Evolutionary conservation across 192 early-diverging fungal species (phyloP), one percentile per base, ranked within the genome.

Genomic region (Gamsiella multidivaricata): DNA sequence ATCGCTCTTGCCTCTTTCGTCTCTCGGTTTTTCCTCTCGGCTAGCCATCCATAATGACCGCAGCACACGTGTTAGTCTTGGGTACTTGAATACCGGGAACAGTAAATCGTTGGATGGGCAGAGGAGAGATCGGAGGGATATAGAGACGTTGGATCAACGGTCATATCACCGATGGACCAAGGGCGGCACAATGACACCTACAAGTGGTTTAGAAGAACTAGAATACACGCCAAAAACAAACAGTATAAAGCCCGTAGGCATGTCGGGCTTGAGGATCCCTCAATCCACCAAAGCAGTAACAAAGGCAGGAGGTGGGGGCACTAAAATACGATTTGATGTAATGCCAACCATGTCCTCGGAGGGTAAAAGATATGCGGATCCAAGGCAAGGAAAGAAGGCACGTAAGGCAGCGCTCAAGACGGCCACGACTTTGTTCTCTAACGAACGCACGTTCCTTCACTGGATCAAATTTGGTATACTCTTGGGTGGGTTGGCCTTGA

Each of bases 381-480:
- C 73, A 0, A 23, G 53, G 6, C 43, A 57, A 26, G 49, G 32
- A n/a, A 69, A 61, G 7, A 65, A 60, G 31, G 18, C 5, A 3
- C 41, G 34, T 7, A 68, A 76, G 29, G 32, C 34, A 26, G 54
- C 34, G 1, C 22, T 53, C 53, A 62, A 58, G 29, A 78, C 43
- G 12, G 65, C 59, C 3, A 41, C 15, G 3, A 51, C 28, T 5
- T 28, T 78, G 32, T 78, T 78, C 43, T 78, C 73, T 8, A 78
- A 78, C 45, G 73, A 78, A 51, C 65, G 73, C 2, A 67, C 65
- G 0, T 78, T 78, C 36, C 49, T 68, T 7, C 73, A 78, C 34
- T 78, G 73, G 73, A 67, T 78, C 52, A 78, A 68, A 60, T 67
- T 68, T 68, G 65, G 65, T 5, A 68, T 78, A 60, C 54, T 78